Evolutionary conservation across 768 basidiomycete species (phyloP).

Genomic region (Boletus pseudo-olivaceus): DNA sequence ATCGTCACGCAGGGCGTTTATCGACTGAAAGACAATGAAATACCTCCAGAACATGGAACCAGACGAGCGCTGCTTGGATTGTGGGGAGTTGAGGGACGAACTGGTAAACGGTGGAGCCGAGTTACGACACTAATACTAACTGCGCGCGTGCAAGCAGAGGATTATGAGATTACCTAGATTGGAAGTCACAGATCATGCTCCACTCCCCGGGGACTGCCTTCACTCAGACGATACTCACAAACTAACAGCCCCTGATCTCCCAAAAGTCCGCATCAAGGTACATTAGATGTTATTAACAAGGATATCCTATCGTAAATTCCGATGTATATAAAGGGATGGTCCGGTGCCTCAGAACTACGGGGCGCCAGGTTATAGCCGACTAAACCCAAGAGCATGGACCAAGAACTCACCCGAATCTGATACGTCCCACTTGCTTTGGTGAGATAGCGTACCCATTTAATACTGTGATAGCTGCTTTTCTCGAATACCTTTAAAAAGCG

Average conservation of each 20-base stretch:
- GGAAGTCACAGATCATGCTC: constrained; percentile 15
- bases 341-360: constrained; percentile 26
- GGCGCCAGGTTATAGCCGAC: background rate
- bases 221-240: background rate
- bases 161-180: constrained; percentile 25
- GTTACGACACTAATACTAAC: constrained; percentile 19
- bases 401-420: constrained; percentile 79
- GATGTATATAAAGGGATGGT: constrained; percentile 16
- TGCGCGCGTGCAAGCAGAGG: background rate
- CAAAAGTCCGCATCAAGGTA: constrained; percentile 17
- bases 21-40: constrained; percentile 1
- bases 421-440: constrained; percentile 93
- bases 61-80: constrained; percentile 19
- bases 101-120: constrained; percentile 12
- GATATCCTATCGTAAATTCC: constrained; percentile 27
- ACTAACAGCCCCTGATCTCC: constrained; percentile 4
- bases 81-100: constrained; percentile 6
- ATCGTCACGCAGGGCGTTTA: background rate
- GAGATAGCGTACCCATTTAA: constrained; percentile 95
- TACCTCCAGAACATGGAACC: constrained; percentile 50
- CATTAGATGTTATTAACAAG: constrained; percentile 24
- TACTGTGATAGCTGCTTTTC: constrained; percentile 89
- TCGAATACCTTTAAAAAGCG: constrained; percentile 98
- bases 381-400: background rate
- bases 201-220: background rate